phyloP scores from a whole-genome alignment of 2,329 filamentous ascomycete genomes.

The Pseudogymnoascus sp. region DNA sequence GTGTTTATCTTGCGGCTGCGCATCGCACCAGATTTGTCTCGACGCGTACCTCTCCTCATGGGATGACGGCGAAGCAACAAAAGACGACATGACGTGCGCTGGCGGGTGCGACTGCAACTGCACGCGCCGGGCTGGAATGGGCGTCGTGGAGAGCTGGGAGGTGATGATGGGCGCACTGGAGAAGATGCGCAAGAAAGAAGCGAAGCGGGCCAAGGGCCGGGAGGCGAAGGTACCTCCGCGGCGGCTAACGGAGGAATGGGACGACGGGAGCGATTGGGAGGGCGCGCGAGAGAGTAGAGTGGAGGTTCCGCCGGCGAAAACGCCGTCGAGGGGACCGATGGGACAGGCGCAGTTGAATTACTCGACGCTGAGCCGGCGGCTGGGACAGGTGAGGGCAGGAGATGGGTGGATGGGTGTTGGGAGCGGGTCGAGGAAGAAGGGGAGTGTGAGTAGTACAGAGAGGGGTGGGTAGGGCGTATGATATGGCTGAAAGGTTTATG shows the following conservation, averaged over 20 bases:
- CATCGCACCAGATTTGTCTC: slow-evolving; percentile 49
- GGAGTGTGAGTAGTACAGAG: slow-evolving; percentile 13
- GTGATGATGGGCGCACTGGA: slow-evolving; percentile 39
- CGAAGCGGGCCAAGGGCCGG: neutral
- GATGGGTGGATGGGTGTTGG: slow-evolving; percentile 25
- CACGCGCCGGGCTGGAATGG: slow-evolving; percentile 45
- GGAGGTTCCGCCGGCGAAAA: slow-evolving; percentile 15
- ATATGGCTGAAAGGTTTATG: neutral
- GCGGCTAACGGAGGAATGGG: slow-evolving; percentile 20
- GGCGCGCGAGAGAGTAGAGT: slow-evolving; percentile 20
- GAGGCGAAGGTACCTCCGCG: slow-evolving; percentile 15
- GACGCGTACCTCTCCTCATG: slow-evolving; percentile 40
- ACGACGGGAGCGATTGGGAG: slow-evolving; percentile 20
- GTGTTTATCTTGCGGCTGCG: slow-evolving; percentile 55
- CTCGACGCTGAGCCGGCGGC: slow-evolving; percentile 23
- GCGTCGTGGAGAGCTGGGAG: slow-evolving; percentile 53
- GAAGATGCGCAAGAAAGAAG: slow-evolving; percentile 19
- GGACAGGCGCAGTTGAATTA: slow-evolving; percentile 20
- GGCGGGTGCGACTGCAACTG: slow-evolving; percentile 59
- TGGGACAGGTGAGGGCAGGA: slow-evolving; percentile 23
- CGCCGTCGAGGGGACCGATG: slow-evolving; percentile 23
- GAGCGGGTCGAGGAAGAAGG: slow-evolving; percentile 26
- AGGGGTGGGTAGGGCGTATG: neutral
- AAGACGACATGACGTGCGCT: slow-evolving; percentile 44
- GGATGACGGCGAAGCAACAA: slow-evolving; percentile 26